Conservation (phyloP, 768 basidiomycete species). For the Termitomyces sp. region DNA sequence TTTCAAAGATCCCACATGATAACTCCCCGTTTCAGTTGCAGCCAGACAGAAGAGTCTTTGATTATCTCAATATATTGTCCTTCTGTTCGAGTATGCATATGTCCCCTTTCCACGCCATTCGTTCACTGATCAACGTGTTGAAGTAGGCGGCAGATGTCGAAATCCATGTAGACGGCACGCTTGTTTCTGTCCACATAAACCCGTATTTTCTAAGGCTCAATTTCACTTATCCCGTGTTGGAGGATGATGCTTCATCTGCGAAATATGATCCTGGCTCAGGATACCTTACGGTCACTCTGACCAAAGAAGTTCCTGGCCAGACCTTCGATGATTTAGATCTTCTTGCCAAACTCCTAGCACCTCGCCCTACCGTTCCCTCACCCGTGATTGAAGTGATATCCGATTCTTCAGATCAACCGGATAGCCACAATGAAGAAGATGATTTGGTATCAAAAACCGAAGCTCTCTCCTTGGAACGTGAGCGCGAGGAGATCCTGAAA, state of each 20-base stretch:
- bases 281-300: conserved; percentile 70
- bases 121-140: conserved; percentile 15
- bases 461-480: conserved; percentile 48
- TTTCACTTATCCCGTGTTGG: conserved; percentile 63
- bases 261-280: conserved; percentile 77
- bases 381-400: conserved; percentile 61
- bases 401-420: conserved; percentile 5
- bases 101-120: conserved; percentile 11
- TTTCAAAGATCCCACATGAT: conserved; percentile 48
- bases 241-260: conserved; percentile 72
- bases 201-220: conserved; percentile 84
- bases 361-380: conserved; percentile 40
- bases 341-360: conserved; percentile 74
- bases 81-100: conserved; percentile 57
- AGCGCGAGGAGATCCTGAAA: conserved; percentile 57
- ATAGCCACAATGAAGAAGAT: conserved; percentile 26
- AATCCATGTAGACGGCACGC: conserved; percentile 68
- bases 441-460: conserved; percentile 45
- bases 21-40: conserved; percentile 73
- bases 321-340: conserved; percentile 78
- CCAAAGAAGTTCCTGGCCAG: conserved; percentile 66
- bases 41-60: conserved; percentile 57
- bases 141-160: conserved; percentile 81
- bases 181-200: conserved; percentile 74
- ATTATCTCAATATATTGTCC: conserved; percentile 67